These are phyloP conservation scores for Amanita molliuscula DNA, from an alignment of 768 basidiomycete species.

Conservation along the genomic window DNA sequence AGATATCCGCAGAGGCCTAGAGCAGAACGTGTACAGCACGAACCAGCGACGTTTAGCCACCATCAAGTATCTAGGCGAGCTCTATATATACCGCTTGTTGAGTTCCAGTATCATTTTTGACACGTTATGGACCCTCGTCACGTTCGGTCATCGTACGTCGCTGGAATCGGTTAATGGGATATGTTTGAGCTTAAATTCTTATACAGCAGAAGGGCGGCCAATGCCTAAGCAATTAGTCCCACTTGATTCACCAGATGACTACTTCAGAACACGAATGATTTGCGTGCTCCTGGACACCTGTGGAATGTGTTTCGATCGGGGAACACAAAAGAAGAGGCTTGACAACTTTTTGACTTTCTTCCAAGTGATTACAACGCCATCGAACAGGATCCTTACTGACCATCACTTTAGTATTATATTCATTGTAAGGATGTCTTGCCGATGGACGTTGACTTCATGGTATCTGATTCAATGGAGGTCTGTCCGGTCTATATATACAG, in stretches of 20 bases:
- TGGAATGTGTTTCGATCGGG: constrained; percentile 96
- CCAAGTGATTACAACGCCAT: constrained; percentile 44
- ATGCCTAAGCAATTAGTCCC: constrained; percentile 63
- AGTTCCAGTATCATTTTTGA: constrained; percentile 89
- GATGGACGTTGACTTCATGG: constrained; percentile 98
- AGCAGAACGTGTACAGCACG: constrained; percentile 89
- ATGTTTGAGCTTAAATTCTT: constrained; percentile 9
- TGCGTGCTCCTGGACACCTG: constrained; percentile 92
- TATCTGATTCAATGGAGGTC: constrained; percentile 90
- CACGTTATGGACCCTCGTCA: constrained; percentile 86
- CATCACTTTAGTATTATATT: constrained; percentile 57
- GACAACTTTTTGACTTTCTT: constrained; percentile 91
- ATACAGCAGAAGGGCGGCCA: constrained; percentile 79
- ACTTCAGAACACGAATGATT: constrained; percentile 86
- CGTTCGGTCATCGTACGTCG: constrained; percentile 88
- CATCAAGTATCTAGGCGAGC: constrained; percentile 91
- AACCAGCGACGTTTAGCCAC: constrained; percentile 91
- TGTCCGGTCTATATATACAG: neutral
- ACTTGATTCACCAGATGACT: constrained; percentile 92
- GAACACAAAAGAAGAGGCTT: constrained; percentile 84
- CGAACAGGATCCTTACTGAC: neutral
- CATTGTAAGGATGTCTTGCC: constrained; percentile 85
- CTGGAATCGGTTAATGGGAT: neutral
- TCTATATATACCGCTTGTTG: constrained; percentile 92
- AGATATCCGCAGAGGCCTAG: constrained; percentile 82